These are phyloP conservation scores for Silene coronaria DNA, from an alignment of 179 eudicot genomes.

Conservation along the genomic window DNA sequence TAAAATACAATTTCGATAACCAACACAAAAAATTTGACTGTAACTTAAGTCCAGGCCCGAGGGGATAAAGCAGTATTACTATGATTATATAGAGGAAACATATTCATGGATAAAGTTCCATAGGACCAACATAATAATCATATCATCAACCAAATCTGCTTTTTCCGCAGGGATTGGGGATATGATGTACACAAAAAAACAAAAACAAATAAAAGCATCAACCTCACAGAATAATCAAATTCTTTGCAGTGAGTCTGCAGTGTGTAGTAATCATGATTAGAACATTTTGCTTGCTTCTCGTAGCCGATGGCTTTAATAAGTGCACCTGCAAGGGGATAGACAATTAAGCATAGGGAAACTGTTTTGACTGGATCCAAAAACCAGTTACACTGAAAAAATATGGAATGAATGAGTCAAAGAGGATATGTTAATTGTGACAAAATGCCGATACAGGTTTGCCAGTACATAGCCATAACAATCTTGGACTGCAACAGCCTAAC, in stretches of 20 bases:
- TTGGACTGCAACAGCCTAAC: neutral
- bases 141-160: neutral
- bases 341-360: neutral
- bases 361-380: slow-evolving; percentile 2
- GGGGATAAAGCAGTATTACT: neutral
- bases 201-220: neutral
- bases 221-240: slow-evolving; percentile 78
- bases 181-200: neutral
- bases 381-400: neutral
- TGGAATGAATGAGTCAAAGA: neutral
- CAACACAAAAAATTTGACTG: neutral
- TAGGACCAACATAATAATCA: neutral
- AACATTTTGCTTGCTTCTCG: slow-evolving; percentile 27
- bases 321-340: slow-evolving; percentile 37
- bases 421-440: neutral
- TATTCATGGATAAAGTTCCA: neutral
- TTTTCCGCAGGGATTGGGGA: neutral
- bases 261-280: slow-evolving; percentile 39
- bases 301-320: slow-evolving; percentile 44
- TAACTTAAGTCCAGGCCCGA: neutral
- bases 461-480: neutral
- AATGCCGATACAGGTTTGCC: neutral
- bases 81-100: neutral
- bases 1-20: neutral
- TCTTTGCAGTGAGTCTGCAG: slow-evolving; percentile 54